Conservation (phyloP, 108 stramenopile species). For the Aureococcus anophagefferens region DNA sequence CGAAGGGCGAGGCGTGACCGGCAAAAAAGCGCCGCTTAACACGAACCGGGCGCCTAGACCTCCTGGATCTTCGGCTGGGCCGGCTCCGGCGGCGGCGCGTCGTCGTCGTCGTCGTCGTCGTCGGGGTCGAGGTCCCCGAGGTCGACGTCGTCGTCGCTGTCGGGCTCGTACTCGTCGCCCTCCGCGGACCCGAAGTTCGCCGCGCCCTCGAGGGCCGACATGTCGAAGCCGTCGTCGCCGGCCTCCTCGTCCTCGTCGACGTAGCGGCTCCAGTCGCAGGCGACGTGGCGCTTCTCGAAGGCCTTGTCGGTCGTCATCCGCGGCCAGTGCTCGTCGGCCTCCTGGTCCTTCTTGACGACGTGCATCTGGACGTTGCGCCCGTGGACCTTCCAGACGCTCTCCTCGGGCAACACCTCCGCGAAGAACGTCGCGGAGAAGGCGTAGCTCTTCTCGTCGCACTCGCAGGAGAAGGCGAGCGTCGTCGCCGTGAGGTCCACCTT, state of each 20-base stretch:
- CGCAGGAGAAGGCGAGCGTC: neutral
- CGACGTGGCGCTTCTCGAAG: slow-evolving; percentile 8
- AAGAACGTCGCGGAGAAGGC: neutral
- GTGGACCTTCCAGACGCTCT: slow-evolving; percentile 6
- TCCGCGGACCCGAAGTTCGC: slow-evolving; percentile 4
- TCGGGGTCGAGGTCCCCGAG: neutral
- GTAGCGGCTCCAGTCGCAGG: slow-evolving; percentile 12
- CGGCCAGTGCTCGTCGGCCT: slow-evolving; percentile 15
- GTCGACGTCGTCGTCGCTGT: slow-evolving; percentile 2
- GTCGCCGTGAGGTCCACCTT: neutral
- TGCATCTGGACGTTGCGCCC: slow-evolving; percentile 13
- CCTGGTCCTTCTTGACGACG: slow-evolving; percentile 15
- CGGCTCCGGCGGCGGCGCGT: too few relatives aligned
- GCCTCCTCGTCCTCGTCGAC: slow-evolving; percentile 21
- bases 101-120: too few relatives aligned
- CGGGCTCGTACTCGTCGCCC: neutral
- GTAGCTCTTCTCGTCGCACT: neutral
- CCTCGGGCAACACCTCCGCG: slow-evolving; percentile 10
- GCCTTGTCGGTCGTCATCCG: slow-evolving; percentile 3
- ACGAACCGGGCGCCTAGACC: too few relatives aligned
- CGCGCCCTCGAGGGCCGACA: slow-evolving; percentile 5
- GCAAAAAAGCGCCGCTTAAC: too few relatives aligned
- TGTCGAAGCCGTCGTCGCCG: slow-evolving; percentile 11
- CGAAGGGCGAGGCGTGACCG: too few relatives aligned
- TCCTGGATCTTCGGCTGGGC: too few relatives aligned